A percentile compares a stretch with the other conserved stretches of the same genome.
Conservation (phyloP, 495 filamentous ascomycete species). For the Penicillium maclennaniae region DNA sequence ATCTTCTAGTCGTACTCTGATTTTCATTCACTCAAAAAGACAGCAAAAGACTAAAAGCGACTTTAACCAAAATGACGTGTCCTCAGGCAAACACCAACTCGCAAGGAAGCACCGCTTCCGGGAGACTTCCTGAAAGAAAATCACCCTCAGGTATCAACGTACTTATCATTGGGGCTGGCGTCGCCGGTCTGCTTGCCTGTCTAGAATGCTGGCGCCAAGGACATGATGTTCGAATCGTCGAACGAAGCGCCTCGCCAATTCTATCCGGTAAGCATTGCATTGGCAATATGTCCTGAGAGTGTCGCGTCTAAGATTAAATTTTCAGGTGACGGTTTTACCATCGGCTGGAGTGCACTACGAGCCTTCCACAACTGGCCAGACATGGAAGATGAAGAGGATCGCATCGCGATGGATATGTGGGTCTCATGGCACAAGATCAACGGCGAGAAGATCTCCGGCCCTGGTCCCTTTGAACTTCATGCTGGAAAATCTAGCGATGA, state of each 20-base stretch:
- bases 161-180: conserved; percentile 15
- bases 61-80: too few relatives aligned
- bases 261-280: conserved; percentile 4
- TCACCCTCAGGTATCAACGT: conserved; percentile 6
- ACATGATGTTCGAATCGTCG: conserved; percentile 18
- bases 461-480: conserved; percentile 30
- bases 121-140: conserved; percentile 1
- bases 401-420: conserved; percentile 45
- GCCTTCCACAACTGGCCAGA: conserved; percentile 57
- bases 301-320: background rate
- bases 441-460: conserved; percentile 45
- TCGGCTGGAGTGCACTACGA: conserved; percentile 40
- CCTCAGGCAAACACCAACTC: too few relatives aligned
- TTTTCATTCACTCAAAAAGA: too few relatives aligned
- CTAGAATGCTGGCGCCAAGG: conserved; percentile 21
- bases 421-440: conserved; percentile 51
- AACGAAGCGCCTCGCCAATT: conserved; percentile 5
- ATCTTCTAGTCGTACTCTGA: too few relatives aligned
- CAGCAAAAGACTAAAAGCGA: too few relatives aligned
- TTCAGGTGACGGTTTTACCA: conserved; percentile 54
- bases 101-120: background rate
- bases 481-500: background rate
- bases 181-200: conserved; percentile 13
- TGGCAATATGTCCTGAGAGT: too few relatives aligned
- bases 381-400: conserved; percentile 43